Evolutionary conservation across 108 stramenopile species (phyloP).

Genomic region (Nitzschia sp.): DNA sequence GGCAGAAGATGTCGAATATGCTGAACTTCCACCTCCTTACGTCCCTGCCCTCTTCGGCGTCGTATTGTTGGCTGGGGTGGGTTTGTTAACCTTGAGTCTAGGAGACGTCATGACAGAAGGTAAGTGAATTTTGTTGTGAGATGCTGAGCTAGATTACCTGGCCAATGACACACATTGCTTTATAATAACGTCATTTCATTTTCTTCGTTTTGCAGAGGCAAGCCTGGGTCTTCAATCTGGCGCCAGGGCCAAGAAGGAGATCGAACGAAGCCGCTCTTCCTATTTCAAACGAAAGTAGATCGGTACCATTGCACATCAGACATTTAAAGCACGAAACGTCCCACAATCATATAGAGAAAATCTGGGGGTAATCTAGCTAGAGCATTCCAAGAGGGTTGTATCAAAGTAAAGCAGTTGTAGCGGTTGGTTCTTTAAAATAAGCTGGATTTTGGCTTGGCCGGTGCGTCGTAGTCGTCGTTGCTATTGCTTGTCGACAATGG

Average conservation of each 20-base stretch:
- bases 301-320: background rate
- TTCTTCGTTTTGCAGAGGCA: constrained; percentile 49
- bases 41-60: constrained; percentile 78
- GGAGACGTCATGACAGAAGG: constrained; percentile 86
- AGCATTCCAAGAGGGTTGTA: background rate
- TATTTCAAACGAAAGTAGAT: constrained; percentile 73
- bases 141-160: background rate
- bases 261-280: constrained; percentile 81
- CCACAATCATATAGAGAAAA: background rate
- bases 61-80: constrained; percentile 78
- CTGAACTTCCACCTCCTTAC: constrained; percentile 40
- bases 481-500: background rate
- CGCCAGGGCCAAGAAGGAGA: constrained; percentile 85
- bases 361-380: background rate
- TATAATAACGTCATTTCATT: no score
- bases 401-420: background rate
- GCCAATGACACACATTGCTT: background rate
- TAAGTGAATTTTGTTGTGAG: constrained; percentile 22
- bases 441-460: background rate
- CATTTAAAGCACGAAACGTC: background rate
- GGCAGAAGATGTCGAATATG: constrained; percentile 33
- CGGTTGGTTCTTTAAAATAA: background rate
- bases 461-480: no score
- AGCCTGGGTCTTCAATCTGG: constrained; percentile 74
- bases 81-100: constrained; percentile 67